phyloP scores from a whole-genome alignment of 176 grass and related monocot genomes.

The Oryza brachyantha region DNA sequence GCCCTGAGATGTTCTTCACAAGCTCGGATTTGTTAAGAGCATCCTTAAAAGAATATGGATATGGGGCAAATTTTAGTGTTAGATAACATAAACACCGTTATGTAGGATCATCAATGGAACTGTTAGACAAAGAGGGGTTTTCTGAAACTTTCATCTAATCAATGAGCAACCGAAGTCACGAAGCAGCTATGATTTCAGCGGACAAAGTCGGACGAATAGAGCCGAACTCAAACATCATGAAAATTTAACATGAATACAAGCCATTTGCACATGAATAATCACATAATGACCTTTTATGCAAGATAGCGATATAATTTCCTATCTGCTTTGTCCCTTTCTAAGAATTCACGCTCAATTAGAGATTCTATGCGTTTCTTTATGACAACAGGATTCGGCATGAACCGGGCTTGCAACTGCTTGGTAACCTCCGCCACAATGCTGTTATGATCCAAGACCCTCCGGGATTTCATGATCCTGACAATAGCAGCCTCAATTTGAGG shows the following conservation, averaged over 20 bases:
- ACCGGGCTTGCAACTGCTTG: conserved; percentile 82
- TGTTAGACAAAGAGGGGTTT: not conserved
- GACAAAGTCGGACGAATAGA: conserved; percentile 29
- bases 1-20: too few relatives aligned
- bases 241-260: conserved; percentile 42
- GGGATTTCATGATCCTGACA: conserved; percentile 94
- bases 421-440: conserved; percentile 93
- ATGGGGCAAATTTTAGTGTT: not conserved
- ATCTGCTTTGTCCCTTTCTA: conserved; percentile 94
- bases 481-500: conserved; percentile 97
- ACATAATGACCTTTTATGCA: conserved; percentile 51
- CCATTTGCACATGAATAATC: conserved; percentile 27
- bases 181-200: conserved; percentile 26
- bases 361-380: conserved; percentile 97
- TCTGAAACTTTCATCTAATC: not conserved
- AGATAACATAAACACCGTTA: not conserved
- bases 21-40: too few relatives aligned
- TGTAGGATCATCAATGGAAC: not conserved
- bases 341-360: conserved; percentile 92
- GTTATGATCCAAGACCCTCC: conserved; percentile 92
- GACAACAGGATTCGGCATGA: conserved; percentile 93
- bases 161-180: not conserved
- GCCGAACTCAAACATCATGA: conserved; percentile 35
- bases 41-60: not conserved
- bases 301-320: conserved; percentile 98